phyloP scores from a whole-genome alignment of 495 filamentous ascomycete genomes.

The Neurospora sp. region DNA sequence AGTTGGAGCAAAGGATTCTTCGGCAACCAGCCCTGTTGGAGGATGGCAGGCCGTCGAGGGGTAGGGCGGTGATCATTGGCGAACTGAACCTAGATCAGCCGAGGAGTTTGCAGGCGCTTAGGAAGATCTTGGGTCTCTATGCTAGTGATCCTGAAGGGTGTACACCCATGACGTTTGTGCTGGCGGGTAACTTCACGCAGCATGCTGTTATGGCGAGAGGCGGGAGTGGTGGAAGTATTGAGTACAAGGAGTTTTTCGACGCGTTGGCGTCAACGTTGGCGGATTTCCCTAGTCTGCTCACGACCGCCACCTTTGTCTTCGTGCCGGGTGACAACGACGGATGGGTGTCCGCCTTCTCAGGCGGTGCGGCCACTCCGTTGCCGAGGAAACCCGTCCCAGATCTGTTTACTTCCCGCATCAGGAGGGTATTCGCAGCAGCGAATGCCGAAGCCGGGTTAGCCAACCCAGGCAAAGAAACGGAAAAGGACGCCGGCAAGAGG shows the following conservation, averaged over 20 bases:
- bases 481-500: constrained; percentile 37
- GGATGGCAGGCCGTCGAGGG: constrained; percentile 11
- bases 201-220: constrained; percentile 62
- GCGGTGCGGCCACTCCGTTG: constrained; percentile 65
- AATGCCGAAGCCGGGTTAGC: constrained; percentile 47
- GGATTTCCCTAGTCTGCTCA: constrained; percentile 77
- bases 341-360: constrained; percentile 77
- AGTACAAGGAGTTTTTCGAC: constrained; percentile 93
- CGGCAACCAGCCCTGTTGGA: constrained; percentile 12
- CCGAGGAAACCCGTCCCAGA: constrained; percentile 71
- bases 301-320: constrained; percentile 73
- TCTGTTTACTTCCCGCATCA: constrained; percentile 74
- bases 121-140: constrained; percentile 64
- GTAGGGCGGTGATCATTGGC: constrained; percentile 61
- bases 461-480: not conserved
- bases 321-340: constrained; percentile 94
- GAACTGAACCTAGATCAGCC: constrained; percentile 82
- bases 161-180: constrained; percentile 65
- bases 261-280: constrained; percentile 70
- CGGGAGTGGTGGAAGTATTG: constrained; percentile 64
- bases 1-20: constrained; percentile 47
- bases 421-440: constrained; percentile 65
- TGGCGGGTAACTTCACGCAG: constrained; percentile 77
- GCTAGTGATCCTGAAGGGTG: constrained; percentile 48
- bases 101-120: constrained; percentile 62